These are phyloP conservation scores for Penicillium sp. DNA, from an alignment of 2,329 filamentous ascomycete species.

Conservation along the genomic window DNA sequence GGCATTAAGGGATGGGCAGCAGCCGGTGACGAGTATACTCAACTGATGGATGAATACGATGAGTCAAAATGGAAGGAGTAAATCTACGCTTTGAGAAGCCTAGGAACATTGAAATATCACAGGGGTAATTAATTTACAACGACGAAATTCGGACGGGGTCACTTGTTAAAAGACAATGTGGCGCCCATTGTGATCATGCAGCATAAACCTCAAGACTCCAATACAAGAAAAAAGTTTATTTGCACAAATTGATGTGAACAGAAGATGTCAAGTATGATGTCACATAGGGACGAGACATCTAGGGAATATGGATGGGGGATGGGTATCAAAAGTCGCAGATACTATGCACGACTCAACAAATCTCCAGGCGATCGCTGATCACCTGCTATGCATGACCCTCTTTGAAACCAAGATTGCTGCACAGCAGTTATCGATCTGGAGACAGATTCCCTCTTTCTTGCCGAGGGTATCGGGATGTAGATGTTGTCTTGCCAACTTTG, in stretches of 20 bases:
- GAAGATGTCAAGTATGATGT: not conserved
- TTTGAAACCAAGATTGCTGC: not conserved
- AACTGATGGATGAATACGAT: conserved; percentile 49
- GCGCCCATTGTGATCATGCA: not conserved
- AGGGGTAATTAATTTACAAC: not conserved
- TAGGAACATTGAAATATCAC: not conserved
- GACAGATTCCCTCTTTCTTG: conserved; percentile 1
- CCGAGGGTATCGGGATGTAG: not conserved
- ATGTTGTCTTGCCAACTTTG: not conserved
- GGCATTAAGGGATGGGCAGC: conserved; percentile 57
- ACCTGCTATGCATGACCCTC: conserved; percentile 4
- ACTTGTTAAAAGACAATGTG: not conserved
- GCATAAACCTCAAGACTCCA: not conserved
- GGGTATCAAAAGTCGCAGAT: conserved; percentile 34
- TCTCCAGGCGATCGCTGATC: conserved; percentile 13
- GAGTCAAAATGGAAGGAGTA: conserved; percentile 10
- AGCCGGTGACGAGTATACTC: conserved; percentile 49
- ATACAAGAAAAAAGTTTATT: conserved; percentile 12
- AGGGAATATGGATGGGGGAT: conserved; percentile 11
- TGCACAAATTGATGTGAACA: conserved; percentile 11
- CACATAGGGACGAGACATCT: conserved; percentile 7
- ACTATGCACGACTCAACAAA: conserved; percentile 14
- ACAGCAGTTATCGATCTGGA: conserved; percentile 3
- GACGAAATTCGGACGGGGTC: not conserved
- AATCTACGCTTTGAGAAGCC: not conserved